Conservation (phyloP, 1,284 basidiomycete species). For the Nidula niveotomentosa region DNA sequence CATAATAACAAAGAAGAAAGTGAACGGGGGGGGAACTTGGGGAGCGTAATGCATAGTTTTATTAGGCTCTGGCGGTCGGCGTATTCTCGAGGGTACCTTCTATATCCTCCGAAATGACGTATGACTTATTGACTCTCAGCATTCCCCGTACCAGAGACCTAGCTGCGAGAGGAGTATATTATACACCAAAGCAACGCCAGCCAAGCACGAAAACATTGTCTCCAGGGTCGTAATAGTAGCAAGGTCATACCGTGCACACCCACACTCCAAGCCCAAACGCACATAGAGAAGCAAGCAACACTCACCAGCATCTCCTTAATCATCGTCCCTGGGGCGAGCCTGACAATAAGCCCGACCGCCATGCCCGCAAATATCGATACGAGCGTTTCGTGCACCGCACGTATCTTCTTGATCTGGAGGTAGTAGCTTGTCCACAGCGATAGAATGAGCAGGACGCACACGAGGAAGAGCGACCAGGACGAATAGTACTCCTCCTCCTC, state of each 20-base stretch:
- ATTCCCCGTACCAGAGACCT: too few species aligned
- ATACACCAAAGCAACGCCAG: too few species aligned
- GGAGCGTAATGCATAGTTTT: too few species aligned
- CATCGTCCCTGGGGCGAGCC: constrained; percentile 89
- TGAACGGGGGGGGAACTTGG: too few species aligned
- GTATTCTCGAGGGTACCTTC: too few species aligned
- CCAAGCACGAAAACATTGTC: too few species aligned
- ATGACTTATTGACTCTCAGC: too few species aligned
- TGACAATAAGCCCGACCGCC: constrained; percentile 91
- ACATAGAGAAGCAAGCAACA: constrained; percentile 12
- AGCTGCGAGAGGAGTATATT: too few species aligned
- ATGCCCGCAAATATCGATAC: constrained; percentile 97
- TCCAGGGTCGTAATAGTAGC: too few species aligned
- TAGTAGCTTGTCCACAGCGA: constrained; percentile 98
- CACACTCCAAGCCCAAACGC: not conserved
- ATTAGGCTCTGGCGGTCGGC: too few species aligned
- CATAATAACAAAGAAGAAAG: too few species aligned
- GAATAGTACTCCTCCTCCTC: constrained; percentile 91
- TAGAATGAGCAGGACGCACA: constrained; percentile 91
- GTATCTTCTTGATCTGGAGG: constrained; percentile 94
- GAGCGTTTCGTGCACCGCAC: constrained; percentile 95
- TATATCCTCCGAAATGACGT: too few species aligned
- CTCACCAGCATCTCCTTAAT: constrained; percentile 97
- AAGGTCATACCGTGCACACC: not conserved
- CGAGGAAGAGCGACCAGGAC: constrained; percentile 93